phyloP scores from a whole-genome alignment of 768 basidiomycete species.

The Hypholoma fasciculare region DNA sequence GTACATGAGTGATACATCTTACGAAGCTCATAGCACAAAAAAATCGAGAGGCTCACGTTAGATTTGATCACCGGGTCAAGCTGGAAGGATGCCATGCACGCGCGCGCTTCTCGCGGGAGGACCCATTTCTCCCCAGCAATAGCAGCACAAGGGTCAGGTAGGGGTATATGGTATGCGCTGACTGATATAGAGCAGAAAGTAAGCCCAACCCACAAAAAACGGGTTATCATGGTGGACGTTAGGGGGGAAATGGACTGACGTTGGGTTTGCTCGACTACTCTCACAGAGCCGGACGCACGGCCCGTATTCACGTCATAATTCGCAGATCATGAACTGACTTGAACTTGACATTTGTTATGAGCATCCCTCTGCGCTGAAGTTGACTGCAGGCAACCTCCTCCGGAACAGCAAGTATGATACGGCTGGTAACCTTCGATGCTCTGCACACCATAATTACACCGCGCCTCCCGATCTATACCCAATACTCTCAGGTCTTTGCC shows the following conservation, averaged over 20 bases:
- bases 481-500: constrained; percentile 63
- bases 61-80: constrained; percentile 46
- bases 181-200: not conserved
- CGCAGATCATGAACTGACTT: too few relatives aligned
- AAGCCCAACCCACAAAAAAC: constrained; percentile 4
- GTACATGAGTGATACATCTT: not conserved
- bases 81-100: constrained; percentile 50
- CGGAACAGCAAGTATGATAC: constrained; percentile 32
- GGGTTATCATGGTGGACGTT: constrained; percentile 1
- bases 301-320: not conserved
- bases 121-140: constrained; percentile 60
- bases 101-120: constrained; percentile 48
- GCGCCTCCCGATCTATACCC: constrained; percentile 64
- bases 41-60: constrained; percentile 38
- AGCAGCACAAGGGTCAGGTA: constrained; percentile 46
- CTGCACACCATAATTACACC: constrained; percentile 76
- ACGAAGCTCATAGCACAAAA: not conserved
- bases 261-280: not conserved
- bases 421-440: constrained; percentile 77
- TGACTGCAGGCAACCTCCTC: too few relatives aligned
- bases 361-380: too few relatives aligned
- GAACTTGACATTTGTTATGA: too few relatives aligned
- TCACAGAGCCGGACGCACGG: not conserved
- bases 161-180: constrained; percentile 1
- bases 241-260: not conserved